Conservation (phyloP, 305 asterid species). For the Rubia balearica region DNA sequence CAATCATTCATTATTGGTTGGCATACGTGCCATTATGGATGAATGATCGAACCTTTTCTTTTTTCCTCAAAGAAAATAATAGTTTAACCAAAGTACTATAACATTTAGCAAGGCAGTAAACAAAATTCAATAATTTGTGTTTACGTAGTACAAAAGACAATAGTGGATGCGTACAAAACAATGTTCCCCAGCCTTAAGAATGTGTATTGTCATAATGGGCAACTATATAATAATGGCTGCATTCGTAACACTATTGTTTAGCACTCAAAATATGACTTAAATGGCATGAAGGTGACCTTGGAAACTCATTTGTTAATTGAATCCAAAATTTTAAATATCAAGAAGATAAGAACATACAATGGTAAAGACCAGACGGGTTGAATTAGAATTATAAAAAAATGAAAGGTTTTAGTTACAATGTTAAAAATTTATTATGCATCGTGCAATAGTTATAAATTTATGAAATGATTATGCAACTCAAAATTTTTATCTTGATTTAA, state of each 20-base stretch:
- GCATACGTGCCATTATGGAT: background rate
- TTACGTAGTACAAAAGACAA: slow-evolving; percentile 1
- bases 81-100: background rate
- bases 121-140: background rate
- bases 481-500: too few species aligned
- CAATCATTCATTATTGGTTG: background rate
- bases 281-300: too few species aligned
- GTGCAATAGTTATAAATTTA: too few species aligned
- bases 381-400: too few species aligned
- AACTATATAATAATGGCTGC: background rate
- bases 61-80: background rate
- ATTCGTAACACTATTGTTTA: background rate
- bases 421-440: too few species aligned
- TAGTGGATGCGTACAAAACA: background rate
- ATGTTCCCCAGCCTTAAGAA: background rate
- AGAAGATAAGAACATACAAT: too few species aligned
- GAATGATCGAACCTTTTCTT: background rate
- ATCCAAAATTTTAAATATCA: too few species aligned
- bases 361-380: too few species aligned
- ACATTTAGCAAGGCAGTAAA: background rate
- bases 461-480: too few species aligned
- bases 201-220: background rate
- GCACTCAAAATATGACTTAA: too few species aligned
- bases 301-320: too few species aligned
- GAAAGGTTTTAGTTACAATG: too few species aligned